Base-by-base conservation (phyloP, 2,329 filamentous ascomycete genomes). In the Phialophora verrucosa region DNA sequence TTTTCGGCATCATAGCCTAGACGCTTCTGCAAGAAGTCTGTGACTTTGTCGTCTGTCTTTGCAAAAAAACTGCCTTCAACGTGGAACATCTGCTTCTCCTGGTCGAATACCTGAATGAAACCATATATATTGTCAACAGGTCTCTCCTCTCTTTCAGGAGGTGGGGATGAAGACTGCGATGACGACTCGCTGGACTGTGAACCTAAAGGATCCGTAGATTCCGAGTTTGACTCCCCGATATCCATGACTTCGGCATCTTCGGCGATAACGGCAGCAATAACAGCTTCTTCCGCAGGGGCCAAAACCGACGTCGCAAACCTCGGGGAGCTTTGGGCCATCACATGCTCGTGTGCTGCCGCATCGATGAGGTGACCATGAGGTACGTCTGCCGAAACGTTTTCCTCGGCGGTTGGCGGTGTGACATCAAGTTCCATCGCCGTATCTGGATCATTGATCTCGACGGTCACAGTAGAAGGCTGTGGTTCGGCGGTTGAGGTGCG, bases 41-140 rank as follows among this genome's bases (percentile, higher is more conserved):
- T 80, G 68, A 83, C 76, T 17, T 75, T 78, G 20, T 78, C 76
- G 29, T 76, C 76, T 10, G 74, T 73, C 58, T 76, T 77, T 6
- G 77, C 80, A 59, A 82, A 78, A 71, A 81, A 81, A 14, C 76
- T 78, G 31, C 78, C 78, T 12, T 79, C 72, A 2, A 78, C 78
- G 7, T 72, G 74, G 17, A 83, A 73, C 0, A 72, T 75, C 68
- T 83, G 82, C 10, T 76, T 77, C 29, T 84, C 81, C 14, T 82
- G 78, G 64, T 87, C 83, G 69, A 83, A 85, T 5, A 83, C 70
- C 65, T 87, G 83, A 53, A 87, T 74, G 68, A 83, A 82, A 66
- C 81, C 82, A 63, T 82, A 83, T 14, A 78, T 73, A 62, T 81
- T 65, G 42, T 63, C 56, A 23, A 69, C 60, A 14, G 60, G 55